phyloP scores from a whole-genome alignment of 345 rosid species.

The Bruguiera sexangula region DNA sequence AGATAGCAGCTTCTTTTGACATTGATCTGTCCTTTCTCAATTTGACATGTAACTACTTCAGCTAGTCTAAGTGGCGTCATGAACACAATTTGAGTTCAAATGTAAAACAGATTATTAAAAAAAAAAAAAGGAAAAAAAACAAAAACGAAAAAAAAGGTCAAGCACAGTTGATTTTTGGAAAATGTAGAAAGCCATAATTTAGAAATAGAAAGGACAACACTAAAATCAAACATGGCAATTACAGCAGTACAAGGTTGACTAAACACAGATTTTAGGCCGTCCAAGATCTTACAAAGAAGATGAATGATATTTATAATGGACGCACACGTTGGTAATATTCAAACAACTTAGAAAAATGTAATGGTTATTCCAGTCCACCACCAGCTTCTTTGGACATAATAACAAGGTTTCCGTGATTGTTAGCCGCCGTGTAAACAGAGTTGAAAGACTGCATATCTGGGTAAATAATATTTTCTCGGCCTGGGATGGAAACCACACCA shows the following conservation, averaged over 20 bases:
- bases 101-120: no score
- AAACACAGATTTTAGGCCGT: constrained; percentile 1
- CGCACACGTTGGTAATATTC: not conserved
- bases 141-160: no score
- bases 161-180: not conserved
- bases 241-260: constrained; percentile 28
- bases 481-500: not conserved
- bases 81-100: no score
- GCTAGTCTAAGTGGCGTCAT: no score
- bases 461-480: not conserved
- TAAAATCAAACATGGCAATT: not conserved
- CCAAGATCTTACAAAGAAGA: not conserved
- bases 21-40: no score
- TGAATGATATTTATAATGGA: not conserved
- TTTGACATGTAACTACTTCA: no score
- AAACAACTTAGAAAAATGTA: not conserved
- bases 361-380: not conserved
- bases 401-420: not conserved
- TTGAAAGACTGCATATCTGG: not conserved
- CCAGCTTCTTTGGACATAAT: constrained; percentile 1
- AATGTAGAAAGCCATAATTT: no score
- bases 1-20: no score
- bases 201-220: not conserved
- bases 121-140: no score
- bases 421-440: not conserved